phyloP scores from a whole-genome alignment of 495 filamentous ascomycete genomes.

The Hypoxylon lenormandii region DNA sequence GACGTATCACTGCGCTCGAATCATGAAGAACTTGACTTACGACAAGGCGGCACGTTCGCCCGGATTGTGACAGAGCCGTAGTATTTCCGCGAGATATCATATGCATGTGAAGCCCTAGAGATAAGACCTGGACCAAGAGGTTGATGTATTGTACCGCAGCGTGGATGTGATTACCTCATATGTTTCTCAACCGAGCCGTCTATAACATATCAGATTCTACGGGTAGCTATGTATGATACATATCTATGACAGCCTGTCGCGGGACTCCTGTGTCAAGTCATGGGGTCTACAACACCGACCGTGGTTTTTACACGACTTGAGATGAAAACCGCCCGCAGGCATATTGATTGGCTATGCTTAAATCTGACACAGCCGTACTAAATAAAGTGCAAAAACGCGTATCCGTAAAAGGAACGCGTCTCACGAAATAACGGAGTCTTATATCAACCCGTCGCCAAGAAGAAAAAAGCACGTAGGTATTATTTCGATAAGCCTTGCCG shows the following conservation, averaged over 20 bases:
- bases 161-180: background rate
- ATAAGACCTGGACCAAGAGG: background rate
- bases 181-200: conserved; percentile 6
- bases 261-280: conserved; percentile 27
- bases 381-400: conserved; percentile 31
- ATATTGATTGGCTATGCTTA: conserved; percentile 20
- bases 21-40: background rate
- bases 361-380: background rate
- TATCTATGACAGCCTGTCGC: conserved; percentile 13
- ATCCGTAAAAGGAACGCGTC: conserved; percentile 10
- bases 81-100: too few species aligned
- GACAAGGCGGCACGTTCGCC: too few species aligned
- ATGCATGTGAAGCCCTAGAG: too few species aligned
- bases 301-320: conserved; percentile 9
- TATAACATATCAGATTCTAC: conserved; percentile 11
- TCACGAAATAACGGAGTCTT: conserved; percentile 13
- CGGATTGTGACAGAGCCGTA: too few species aligned
- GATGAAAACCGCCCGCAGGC: conserved; percentile 23
- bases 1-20: background rate
- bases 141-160: background rate
- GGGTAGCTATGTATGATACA: conserved; percentile 30
- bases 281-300: conserved; percentile 18
- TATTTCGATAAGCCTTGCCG: conserved; percentile 44
- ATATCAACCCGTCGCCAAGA: conserved; percentile 23
- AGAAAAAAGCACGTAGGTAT: background rate